Percentiles rank a stretch among this genome's conserved stretches.
Conservation (phyloP, 2,329 filamentous ascomycete genomes). For the Monosporascus sp. region DNA sequence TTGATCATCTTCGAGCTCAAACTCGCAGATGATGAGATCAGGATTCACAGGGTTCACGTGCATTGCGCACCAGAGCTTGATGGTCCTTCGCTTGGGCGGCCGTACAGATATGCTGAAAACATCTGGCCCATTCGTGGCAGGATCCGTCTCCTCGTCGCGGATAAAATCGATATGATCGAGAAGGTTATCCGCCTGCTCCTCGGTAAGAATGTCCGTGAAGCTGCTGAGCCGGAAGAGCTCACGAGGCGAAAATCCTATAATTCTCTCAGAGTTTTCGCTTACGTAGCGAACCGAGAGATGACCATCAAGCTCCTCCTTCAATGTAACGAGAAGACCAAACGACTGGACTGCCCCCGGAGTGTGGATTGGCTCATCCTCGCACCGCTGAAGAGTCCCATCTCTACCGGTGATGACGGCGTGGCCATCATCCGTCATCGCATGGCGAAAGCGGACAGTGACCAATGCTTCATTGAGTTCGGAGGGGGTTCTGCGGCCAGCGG, state of each 20-base stretch:
- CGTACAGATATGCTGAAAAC: slow-evolving; percentile 76
- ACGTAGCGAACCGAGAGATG: slow-evolving; percentile 66
- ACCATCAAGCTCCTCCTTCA: slow-evolving; percentile 66
- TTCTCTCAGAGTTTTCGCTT: slow-evolving; percentile 72
- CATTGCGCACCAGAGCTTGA: slow-evolving; percentile 83
- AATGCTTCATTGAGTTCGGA: slow-evolving; percentile 36
- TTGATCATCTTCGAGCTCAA: slow-evolving; percentile 76
- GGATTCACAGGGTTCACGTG: slow-evolving; percentile 67
- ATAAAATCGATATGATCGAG: slow-evolving; percentile 87
- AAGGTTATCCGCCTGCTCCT: slow-evolving; percentile 79
- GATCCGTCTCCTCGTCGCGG: slow-evolving; percentile 74
- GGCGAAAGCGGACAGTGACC: slow-evolving; percentile 71
- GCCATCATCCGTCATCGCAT: slow-evolving; percentile 69
- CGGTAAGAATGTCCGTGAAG: slow-evolving; percentile 78
- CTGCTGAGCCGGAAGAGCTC: slow-evolving; percentile 69
- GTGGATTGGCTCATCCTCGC: slow-evolving; percentile 89
- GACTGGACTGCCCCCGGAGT: slow-evolving; percentile 77
- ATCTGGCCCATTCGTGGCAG: slow-evolving; percentile 71
- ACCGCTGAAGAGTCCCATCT: slow-evolving; percentile 68
- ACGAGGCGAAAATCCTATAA: slow-evolving; percentile 73
- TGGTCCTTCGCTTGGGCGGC: slow-evolving; percentile 46
- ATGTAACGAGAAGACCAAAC: slow-evolving; percentile 72
- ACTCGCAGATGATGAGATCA: slow-evolving; percentile 77
- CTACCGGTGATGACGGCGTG: slow-evolving; percentile 80
- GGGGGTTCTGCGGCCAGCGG: slow-evolving; percentile 7